A percentile compares a stretch with the other conserved stretches of the same genome.
Conservation (phyloP, 2,329 filamentous ascomycete species). For the Talaromyces sp. region DNA sequence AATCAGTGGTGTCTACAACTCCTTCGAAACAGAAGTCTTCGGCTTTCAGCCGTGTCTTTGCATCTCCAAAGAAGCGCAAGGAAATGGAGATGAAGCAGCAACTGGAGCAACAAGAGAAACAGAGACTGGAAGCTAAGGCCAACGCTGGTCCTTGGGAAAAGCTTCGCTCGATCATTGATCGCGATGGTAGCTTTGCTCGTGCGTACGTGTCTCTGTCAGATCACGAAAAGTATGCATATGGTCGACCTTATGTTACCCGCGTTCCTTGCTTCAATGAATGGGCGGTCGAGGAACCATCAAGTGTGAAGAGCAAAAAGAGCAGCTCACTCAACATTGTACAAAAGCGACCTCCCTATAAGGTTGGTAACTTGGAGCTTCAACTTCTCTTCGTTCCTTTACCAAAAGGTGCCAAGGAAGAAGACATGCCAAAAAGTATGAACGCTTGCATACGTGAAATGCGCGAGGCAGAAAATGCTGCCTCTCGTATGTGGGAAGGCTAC, state of each 20-base stretch:
- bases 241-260: constrained; percentile 81
- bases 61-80: constrained; percentile 94
- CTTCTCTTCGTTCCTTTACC: constrained; percentile 92
- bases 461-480: constrained; percentile 76
- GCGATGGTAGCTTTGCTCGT: constrained; percentile 90
- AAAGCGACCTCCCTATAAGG: constrained; percentile 84
- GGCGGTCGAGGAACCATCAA: constrained; percentile 87
- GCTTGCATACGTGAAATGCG: constrained; percentile 90
- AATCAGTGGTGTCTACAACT: constrained; percentile 41
- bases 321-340: constrained; percentile 56
- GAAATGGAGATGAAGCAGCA: constrained; percentile 82
- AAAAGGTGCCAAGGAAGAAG: constrained; percentile 79
- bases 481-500: constrained; percentile 79
- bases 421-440: constrained; percentile 99
- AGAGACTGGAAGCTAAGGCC: constrained; percentile 59
- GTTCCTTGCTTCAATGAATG: constrained; percentile 98
- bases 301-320: constrained; percentile 89
- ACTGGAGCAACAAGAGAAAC: constrained; percentile 75
- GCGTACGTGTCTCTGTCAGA: constrained; percentile 93
- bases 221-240: constrained; percentile 83
- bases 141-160: constrained; percentile 67
- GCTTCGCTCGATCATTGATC: constrained; percentile 77
- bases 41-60: constrained; percentile 86
- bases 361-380: constrained; percentile 91
- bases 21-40: constrained; percentile 76